Conservation (phyloP, 495 filamentous ascomycete species). For the Daldinia grandis region DNA sequence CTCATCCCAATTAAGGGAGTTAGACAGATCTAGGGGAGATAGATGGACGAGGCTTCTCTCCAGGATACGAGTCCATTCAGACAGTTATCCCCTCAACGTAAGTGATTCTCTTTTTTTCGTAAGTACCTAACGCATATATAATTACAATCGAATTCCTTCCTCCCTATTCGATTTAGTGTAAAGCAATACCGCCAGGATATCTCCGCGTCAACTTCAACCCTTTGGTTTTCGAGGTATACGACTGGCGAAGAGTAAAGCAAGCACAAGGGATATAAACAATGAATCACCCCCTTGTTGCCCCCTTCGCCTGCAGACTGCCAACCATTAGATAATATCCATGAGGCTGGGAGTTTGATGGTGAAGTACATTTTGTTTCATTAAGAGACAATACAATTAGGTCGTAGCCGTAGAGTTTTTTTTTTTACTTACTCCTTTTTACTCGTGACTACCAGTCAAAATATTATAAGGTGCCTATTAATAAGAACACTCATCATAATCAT, state of each 20-base stretch:
- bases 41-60: conserved; percentile 22
- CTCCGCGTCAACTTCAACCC: conserved; percentile 71
- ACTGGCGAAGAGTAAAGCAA: conserved; percentile 71
- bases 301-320: conserved; percentile 78
- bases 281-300: conserved; percentile 47
- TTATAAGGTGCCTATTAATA: neutral
- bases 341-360: conserved; percentile 75
- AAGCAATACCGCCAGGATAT: conserved; percentile 67
- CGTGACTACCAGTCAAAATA: neutral
- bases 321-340: conserved; percentile 61
- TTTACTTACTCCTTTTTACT: neutral
- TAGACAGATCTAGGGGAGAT: neutral
- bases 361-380: conserved; percentile 61
- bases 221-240: conserved; percentile 82
- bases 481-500: neutral
- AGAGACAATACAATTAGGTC: neutral
- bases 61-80: neutral
- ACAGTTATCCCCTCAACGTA: conserved; percentile 5
- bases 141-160: neutral
- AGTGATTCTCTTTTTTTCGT: conserved; percentile 2
- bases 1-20: neutral
- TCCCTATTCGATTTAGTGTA: neutral
- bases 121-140: conserved; percentile 1
- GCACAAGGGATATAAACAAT: conserved; percentile 40
- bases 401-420: neutral